phyloP scores from a whole-genome alignment of 2,329 filamentous ascomycete genomes.

The Didymella segeticola region DNA sequence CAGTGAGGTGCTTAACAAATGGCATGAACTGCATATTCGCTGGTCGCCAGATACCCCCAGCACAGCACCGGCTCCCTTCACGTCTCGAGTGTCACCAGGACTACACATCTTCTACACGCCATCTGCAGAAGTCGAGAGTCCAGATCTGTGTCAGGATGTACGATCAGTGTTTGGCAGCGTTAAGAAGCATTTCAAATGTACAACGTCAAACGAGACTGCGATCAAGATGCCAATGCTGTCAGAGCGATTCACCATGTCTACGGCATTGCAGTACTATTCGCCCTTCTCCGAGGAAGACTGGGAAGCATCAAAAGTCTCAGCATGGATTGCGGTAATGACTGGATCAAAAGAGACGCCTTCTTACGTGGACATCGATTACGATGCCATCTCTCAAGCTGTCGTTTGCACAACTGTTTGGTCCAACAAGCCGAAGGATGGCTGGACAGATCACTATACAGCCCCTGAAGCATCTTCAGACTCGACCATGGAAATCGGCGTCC shows the following conservation, averaged over 20 bases:
- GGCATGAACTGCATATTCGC: constrained; percentile 77
- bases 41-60: constrained; percentile 72
- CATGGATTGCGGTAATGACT: not conserved
- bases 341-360: constrained; percentile 55
- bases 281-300: constrained; percentile 11
- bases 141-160: constrained; percentile 10
- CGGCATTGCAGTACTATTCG: constrained; percentile 75
- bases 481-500: constrained; percentile 80
- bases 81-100: constrained; percentile 77
- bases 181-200: constrained; percentile 59
- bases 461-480: constrained; percentile 53
- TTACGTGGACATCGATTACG: constrained; percentile 79
- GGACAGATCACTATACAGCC: constrained; percentile 55
- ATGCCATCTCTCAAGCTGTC: constrained; percentile 70
- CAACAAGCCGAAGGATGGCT: constrained; percentile 41
- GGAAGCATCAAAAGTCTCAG: not conserved
- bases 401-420: constrained; percentile 71
- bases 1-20: constrained; percentile 67
- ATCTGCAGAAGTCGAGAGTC: constrained; percentile 40
- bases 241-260: constrained; percentile 66
- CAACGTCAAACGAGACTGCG: constrained; percentile 64
- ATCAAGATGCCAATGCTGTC: constrained; percentile 63
- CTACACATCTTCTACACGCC: constrained; percentile 82
- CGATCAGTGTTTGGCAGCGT: not conserved
- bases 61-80: constrained; percentile 70